Evolutionary conservation across 176 grass and related monocot genomes (phyloP).

Genomic region (Pontederia crassipes): DNA sequence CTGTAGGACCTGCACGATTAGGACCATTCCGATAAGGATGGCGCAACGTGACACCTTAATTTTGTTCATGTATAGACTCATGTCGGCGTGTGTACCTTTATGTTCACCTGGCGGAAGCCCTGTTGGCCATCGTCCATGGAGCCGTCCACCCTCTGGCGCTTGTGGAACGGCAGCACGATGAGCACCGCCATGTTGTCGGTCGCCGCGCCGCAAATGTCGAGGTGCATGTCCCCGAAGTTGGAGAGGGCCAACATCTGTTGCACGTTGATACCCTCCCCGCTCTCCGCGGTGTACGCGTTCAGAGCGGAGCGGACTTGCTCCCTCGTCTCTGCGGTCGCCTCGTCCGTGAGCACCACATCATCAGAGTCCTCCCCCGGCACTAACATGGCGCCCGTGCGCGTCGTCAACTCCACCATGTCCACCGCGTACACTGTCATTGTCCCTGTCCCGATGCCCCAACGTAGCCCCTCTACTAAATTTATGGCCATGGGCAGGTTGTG

Average conservation of each 20-base stretch:
- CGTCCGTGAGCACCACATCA: constrained; percentile 50
- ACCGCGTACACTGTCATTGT: constrained; percentile 40
- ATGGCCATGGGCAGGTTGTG: constrained; percentile 43
- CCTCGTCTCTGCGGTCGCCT: constrained; percentile 48
- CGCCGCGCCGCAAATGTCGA: constrained; percentile 61
- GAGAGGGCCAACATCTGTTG: constrained; percentile 42
- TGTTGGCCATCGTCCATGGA: constrained; percentile 39
- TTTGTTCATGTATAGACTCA: too few relatives aligned
- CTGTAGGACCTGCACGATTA: constrained; percentile 31
- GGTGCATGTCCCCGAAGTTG: constrained; percentile 59
- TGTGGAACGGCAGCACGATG: constrained; percentile 51
- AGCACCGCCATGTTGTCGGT: constrained; percentile 52
- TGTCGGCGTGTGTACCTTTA: constrained; percentile 26
- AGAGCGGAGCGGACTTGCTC: constrained; percentile 56
- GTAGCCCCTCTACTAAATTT: constrained; percentile 44
- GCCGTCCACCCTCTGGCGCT: constrained; percentile 40
- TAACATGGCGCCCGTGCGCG: constrained; percentile 42
- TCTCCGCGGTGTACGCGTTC: constrained; percentile 26
- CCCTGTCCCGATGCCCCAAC: constrained; percentile 29
- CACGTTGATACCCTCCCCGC: constrained; percentile 32
- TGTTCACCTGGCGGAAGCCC: constrained; percentile 49
- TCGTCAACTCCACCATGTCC: constrained; percentile 72
- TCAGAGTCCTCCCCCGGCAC: constrained; percentile 42
- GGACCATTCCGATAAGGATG: not conserved
- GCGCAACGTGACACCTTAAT: not conserved